Conservation (phyloP, 148 eudicot species). For the Rhododendron henanense region DNA sequence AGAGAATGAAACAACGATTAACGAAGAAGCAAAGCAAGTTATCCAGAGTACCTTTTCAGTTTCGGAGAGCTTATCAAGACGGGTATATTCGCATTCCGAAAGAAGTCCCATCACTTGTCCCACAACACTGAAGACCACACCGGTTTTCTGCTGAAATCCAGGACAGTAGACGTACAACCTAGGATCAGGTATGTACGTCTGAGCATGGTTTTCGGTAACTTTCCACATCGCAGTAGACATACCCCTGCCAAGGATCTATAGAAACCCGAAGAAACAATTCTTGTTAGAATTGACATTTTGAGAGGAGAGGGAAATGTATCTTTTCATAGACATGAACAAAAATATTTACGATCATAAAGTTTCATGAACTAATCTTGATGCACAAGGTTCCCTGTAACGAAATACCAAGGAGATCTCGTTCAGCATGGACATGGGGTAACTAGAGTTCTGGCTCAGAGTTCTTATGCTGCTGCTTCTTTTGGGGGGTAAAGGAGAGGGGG, state of each 20-base stretch:
- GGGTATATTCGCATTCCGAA: constrained; percentile 42
- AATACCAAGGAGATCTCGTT: not conserved
- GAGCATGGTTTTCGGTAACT: constrained; percentile 55
- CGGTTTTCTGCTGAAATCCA: constrained; percentile 48
- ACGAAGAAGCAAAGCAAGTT: not conserved
- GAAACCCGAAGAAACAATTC: not conserved
- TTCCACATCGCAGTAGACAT: constrained; percentile 75
- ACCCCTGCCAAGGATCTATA: constrained; percentile 54
- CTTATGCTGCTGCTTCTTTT: not conserved
- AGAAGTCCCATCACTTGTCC: constrained; percentile 62
- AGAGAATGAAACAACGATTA: not conserved
- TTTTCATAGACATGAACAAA: not conserved
- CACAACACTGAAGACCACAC: constrained; percentile 62
- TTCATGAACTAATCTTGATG: not conserved
- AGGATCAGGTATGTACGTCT: constrained; percentile 48
- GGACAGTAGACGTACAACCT: constrained; percentile 35
- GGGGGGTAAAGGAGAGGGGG: not conserved
- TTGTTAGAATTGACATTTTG: not conserved
- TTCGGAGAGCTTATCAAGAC: constrained; percentile 59
- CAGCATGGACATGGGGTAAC: not conserved
- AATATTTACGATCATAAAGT: not conserved
- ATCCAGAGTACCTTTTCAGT: constrained; percentile 46
- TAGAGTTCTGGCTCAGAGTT: not conserved
- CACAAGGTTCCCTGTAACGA: not conserved
- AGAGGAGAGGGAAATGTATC: not conserved